A percentile compares a stretch with the other conserved stretches of the same genome.
Conservation (phyloP, 768 basidiomycete species). For the Lactifluus subvellereus region DNA sequence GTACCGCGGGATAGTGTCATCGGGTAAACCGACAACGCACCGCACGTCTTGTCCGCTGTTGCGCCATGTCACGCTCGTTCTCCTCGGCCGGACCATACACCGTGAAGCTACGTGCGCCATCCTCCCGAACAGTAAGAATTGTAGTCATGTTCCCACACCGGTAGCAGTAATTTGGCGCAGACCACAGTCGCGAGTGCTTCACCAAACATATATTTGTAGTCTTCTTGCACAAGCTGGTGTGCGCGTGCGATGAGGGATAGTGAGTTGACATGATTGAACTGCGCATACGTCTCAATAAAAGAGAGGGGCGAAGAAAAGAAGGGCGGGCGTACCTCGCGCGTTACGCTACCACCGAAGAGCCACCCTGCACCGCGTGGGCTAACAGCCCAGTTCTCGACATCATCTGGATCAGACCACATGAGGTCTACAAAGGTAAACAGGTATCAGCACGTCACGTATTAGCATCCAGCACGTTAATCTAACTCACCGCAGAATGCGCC, state of each 20-base stretch:
- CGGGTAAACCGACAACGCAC: too few species aligned
- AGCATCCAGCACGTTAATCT: too few species aligned
- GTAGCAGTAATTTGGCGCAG: slow-evolving; percentile 34
- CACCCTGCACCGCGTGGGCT: too few species aligned
- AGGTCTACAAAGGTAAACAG: too few species aligned
- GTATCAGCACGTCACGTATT: too few species aligned
- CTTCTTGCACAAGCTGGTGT: slow-evolving; percentile 95
- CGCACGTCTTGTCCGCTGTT: too few species aligned
- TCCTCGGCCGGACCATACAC: slow-evolving; percentile 86
- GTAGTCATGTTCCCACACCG: slow-evolving; percentile 87
- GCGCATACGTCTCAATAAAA: not conserved
- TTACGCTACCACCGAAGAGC: too few species aligned
- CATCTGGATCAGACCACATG: too few species aligned
- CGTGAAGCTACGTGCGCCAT: slow-evolving; percentile 61
- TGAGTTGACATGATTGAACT: slow-evolving; percentile 93
- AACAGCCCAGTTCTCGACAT: too few species aligned
- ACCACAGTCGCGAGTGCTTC: slow-evolving; percentile 87
- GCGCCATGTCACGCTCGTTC: slow-evolving; percentile 88
- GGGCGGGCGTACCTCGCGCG: slow-evolving; percentile 56
- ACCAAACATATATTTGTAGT: slow-evolving; percentile 97
- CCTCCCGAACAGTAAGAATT: slow-evolving; percentile 77
- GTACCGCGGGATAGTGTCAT: too few species aligned
- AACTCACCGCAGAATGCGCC: too few species aligned
- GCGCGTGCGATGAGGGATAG: slow-evolving; percentile 88
- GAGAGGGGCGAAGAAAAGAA: not conserved